phyloP scores from a whole-genome alignment of 495 filamentous ascomycete species.

The Aspergillus sclerotioniger region DNA sequence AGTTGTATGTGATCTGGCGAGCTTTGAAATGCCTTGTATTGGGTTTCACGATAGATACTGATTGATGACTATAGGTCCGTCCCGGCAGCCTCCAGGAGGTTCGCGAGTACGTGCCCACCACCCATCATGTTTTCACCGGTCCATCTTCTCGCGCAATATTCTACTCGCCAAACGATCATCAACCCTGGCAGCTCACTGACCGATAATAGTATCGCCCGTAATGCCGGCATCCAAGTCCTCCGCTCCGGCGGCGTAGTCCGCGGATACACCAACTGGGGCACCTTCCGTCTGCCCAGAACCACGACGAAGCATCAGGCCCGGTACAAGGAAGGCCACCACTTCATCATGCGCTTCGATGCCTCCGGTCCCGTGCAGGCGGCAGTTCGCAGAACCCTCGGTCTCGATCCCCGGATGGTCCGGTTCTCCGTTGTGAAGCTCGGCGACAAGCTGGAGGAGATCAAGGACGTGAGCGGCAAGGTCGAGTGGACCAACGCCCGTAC shows the following conservation, averaged over 20 bases:
- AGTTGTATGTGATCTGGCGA: slow-evolving; percentile 60
- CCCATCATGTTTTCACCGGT: slow-evolving; percentile 9
- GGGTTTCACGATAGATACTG: not conserved
- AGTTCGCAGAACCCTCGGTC: slow-evolving; percentile 69
- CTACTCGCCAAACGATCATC: not conserved
- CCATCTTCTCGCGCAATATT: not conserved
- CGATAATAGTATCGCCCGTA: slow-evolving; percentile 70
- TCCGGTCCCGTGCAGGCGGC: slow-evolving; percentile 65
- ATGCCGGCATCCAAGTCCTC: slow-evolving; percentile 80
- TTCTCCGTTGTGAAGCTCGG: slow-evolving; percentile 86
- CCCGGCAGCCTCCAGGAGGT: slow-evolving; percentile 84
- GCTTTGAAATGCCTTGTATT: not conserved
- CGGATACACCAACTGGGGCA: slow-evolving; percentile 90
- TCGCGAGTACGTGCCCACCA: slow-evolving; percentile 70
- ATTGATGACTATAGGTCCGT: slow-evolving; percentile 64
- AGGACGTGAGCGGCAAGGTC: slow-evolving; percentile 58
- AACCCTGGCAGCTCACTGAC: slow-evolving; percentile 9
- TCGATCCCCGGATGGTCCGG: slow-evolving; percentile 89
- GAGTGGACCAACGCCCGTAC: slow-evolving; percentile 51
- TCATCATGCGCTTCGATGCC: slow-evolving; percentile 93
- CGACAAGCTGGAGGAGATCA: slow-evolving; percentile 67
- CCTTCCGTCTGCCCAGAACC: slow-evolving; percentile 75
- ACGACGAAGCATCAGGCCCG: slow-evolving; percentile 72
- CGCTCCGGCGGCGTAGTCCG: slow-evolving; percentile 85
- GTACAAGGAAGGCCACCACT: slow-evolving; percentile 87